phyloP scores from a whole-genome alignment of 306 rosid species.

The Glycine latifolia region DNA sequence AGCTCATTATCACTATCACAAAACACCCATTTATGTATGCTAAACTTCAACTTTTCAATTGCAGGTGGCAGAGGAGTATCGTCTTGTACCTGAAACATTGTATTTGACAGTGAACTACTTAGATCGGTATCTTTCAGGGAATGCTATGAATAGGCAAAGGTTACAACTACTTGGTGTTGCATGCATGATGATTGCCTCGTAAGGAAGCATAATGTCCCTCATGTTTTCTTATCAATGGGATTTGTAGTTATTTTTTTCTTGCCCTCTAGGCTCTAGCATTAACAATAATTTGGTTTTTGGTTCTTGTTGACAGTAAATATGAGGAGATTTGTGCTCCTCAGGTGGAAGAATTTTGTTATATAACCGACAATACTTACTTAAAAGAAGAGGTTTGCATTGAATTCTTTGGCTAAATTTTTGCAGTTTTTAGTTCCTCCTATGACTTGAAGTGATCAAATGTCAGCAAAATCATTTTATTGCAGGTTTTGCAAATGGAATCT shows the following conservation, averaged over 20 bases:
- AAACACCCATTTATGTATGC: slow-evolving; percentile 10
- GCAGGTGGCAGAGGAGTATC: slow-evolving; percentile 93
- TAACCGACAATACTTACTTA: slow-evolving; percentile 87
- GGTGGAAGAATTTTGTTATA: slow-evolving; percentile 87
- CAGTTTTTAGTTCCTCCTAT: background rate
- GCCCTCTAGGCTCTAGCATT: background rate
- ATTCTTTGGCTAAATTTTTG: background rate
- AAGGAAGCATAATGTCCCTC: slow-evolving; percentile 44
- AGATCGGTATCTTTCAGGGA: slow-evolving; percentile 87
- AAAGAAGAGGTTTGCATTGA: slow-evolving; percentile 74
- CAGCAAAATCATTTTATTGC: slow-evolving; percentile 36
- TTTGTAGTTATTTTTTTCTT: background rate
- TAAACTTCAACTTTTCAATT: slow-evolving; percentile 37
- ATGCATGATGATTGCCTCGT: slow-evolving; percentile 97
- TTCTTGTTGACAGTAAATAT: slow-evolving; percentile 64
- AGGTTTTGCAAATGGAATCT: slow-evolving; percentile 93
- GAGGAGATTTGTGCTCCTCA: slow-evolving; percentile 98
- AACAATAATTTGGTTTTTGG: background rate
- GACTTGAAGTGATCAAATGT: slow-evolving; percentile 5
- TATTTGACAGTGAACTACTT: slow-evolving; percentile 85
- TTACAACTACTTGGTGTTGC: slow-evolving; percentile 87
- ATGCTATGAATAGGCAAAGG: slow-evolving; percentile 75
- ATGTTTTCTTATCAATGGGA: background rate
- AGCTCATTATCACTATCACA: background rate
- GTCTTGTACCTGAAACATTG: slow-evolving; percentile 88